Conservation (phyloP, 495 filamentous ascomycete species). For the Hypoxylon rickii region DNA sequence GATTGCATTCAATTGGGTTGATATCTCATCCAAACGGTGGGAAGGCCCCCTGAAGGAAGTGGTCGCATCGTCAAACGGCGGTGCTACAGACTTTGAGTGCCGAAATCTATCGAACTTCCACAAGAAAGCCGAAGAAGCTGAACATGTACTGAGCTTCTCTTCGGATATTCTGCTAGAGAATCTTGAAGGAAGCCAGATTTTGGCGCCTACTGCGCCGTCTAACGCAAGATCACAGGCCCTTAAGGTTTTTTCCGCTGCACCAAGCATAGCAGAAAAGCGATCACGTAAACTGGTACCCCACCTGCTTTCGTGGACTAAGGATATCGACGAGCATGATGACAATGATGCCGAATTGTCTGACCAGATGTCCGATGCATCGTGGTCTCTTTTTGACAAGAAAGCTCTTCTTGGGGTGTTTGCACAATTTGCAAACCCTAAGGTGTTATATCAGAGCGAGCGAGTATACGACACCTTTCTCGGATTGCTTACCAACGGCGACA, state of each 20-base stretch:
- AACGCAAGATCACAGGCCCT: conserved; percentile 75
- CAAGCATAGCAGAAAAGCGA: conserved; percentile 78
- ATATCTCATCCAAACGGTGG: conserved; percentile 57
- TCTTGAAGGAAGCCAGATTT: conserved; percentile 56
- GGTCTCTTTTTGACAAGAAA: conserved; percentile 68
- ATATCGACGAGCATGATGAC: conserved; percentile 51
- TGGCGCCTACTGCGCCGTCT: conserved; percentile 42
- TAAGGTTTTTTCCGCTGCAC: conserved; percentile 72
- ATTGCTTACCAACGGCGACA: conserved; percentile 82
- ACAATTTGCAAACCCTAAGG: conserved; percentile 81
- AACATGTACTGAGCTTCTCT: conserved; percentile 45
- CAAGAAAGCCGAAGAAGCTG: conserved; percentile 45
- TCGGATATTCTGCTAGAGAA: conserved; percentile 52
- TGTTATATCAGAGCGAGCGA: conserved; percentile 74
- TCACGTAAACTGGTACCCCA: conserved; percentile 84
- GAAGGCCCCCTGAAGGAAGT: conserved; percentile 38
- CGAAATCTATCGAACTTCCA: conserved; percentile 68
- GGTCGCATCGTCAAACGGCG: conserved; percentile 19
- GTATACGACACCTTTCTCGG: conserved; percentile 75
- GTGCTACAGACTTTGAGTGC: conserved; percentile 76
- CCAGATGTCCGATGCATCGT: conserved; percentile 59
- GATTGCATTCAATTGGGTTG: conserved; percentile 80
- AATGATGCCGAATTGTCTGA: conserved; percentile 38
- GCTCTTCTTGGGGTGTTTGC: conserved; percentile 80
- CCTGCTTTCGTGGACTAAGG: conserved; percentile 75